Conservation (phyloP, 768 basidiomycete genomes). For the Rhodotorula kratochvilovae region DNA sequence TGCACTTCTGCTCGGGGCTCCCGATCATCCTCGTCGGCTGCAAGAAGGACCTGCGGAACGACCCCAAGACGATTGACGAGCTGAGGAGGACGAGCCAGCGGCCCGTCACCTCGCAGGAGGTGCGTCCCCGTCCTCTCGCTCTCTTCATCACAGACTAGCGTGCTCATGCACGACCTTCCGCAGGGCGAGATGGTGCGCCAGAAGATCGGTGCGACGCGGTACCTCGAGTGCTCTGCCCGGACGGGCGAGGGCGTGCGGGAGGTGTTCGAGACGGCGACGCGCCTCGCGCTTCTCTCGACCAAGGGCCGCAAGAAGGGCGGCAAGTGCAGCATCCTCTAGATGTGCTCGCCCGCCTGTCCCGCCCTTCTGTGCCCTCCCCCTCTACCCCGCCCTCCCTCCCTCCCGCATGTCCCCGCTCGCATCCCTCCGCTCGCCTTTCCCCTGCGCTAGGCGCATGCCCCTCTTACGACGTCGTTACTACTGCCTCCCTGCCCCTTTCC, state of each 20-base stretch:
- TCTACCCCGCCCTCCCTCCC: too few relatives aligned
- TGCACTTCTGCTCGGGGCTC: slow-evolving; percentile 86
- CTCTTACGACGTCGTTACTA: slow-evolving; percentile 1
- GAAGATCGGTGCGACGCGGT: slow-evolving; percentile 95
- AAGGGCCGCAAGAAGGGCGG: slow-evolving; percentile 39
- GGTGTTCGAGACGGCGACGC: slow-evolving; percentile 96
- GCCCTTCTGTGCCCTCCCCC: not conserved
- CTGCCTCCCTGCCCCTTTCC: not conserved
- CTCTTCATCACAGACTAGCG: not conserved
- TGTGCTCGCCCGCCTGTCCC: not conserved
- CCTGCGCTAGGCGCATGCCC: not conserved
- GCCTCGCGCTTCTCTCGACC: slow-evolving; percentile 67
- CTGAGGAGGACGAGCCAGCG: slow-evolving; percentile 88
- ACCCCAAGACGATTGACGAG: slow-evolving; percentile 87
- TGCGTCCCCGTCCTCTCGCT: slow-evolving; percentile 46
- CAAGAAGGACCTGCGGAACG: slow-evolving; percentile 97
- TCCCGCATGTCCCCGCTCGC: not conserved
- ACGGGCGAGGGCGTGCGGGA: slow-evolving; percentile 95
- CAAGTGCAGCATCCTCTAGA: slow-evolving; percentile 42
- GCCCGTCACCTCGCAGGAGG: slow-evolving; percentile 91
- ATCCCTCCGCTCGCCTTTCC: not conserved
- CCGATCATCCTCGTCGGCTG: slow-evolving; percentile 97
- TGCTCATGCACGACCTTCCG: not conserved
- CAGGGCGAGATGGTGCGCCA: slow-evolving; percentile 92
- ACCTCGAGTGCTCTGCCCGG: slow-evolving; percentile 95